Base-by-base conservation (phyloP, 1,284 basidiomycete genomes). In the Leccinum fuscescens region DNA sequence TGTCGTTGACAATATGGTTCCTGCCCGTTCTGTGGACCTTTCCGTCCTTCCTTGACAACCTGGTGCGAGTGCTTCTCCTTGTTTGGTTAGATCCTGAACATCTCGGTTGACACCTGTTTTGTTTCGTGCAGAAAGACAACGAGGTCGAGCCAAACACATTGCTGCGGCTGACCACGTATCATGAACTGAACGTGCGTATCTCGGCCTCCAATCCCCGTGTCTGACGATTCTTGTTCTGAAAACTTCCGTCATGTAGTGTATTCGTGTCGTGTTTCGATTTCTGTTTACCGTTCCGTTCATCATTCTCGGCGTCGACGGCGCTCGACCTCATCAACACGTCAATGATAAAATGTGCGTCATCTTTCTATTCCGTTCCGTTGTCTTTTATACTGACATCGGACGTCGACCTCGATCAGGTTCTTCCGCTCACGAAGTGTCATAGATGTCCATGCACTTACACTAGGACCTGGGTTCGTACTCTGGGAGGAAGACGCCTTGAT, bases 111-210 rank as follows among this genome's bases (percentile, higher is more conserved):
- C 29, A 6, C n/a, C 53, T 29, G 39, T 37, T 39, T 24, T 49
- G 15, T 50, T 50, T 20, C 29, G n/a, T 22, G 11, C 79, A 82
- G 72, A 72, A 68, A 50, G 82, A 86, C 67, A 80, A 60, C 14
- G 52, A 82, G 4, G 86, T 90, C 9, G 89, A 92, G 55, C 78
- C 66, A 17, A 75, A 67, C 33, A 89, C 87, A 2, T 78, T 92
- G 52, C 79, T 90, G 42, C 82, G 89, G 20, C 74, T 92, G 51
- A 87, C 86, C 15, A 90, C 87, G 63, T 92, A 90, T 70, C 86
- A 89, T 49, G 90, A 92, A 68, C 73, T 92, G 51, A 92, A 92
- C 65, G 89, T 92, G 65, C 44, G 86, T 74, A 5, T 24, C 49
- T 15, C 17, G 6, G 17, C 42, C 9, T 20, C 17, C 42, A 1